Conservation (phyloP, 495 filamentous ascomycete genomes). For the Sabuloglossum arenarium region DNA sequence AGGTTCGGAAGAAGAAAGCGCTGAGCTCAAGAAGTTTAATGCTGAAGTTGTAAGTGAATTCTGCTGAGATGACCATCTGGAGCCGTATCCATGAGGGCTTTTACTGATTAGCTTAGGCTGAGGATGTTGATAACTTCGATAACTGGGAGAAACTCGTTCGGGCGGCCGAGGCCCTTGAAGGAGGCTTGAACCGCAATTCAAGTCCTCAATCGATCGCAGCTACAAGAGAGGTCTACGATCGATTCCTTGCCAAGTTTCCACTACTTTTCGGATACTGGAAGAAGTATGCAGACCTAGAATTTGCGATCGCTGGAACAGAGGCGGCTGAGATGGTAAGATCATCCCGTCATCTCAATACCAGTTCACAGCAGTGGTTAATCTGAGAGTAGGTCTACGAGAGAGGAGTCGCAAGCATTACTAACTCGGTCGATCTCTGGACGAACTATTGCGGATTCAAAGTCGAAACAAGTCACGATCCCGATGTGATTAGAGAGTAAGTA, state of each 20-base stretch:
- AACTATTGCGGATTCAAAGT: constrained; percentile 96
- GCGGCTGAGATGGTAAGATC: constrained; percentile 81
- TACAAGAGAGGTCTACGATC: constrained; percentile 68
- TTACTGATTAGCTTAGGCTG: constrained; percentile 16
- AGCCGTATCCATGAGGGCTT: neutral
- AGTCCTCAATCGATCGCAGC: constrained; percentile 82
- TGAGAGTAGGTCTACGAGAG: constrained; percentile 66
- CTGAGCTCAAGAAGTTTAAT: constrained; percentile 60
- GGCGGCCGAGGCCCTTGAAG: constrained; percentile 65
- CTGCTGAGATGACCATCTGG: neutral
- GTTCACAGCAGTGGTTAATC: neutral
- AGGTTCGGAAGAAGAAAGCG: constrained; percentile 67
- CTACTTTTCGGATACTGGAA: constrained; percentile 98
- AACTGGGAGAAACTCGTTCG: constrained; percentile 86
- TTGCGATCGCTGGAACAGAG: constrained; percentile 89
- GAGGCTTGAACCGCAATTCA: constrained; percentile 88
- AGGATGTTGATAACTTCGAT: constrained; percentile 82
- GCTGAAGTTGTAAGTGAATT: constrained; percentile 49
- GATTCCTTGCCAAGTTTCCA: constrained; percentile 87
- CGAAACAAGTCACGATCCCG: constrained; percentile 83
- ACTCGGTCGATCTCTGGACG: constrained; percentile 88
- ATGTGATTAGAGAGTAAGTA: constrained; percentile 99
- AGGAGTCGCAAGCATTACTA: constrained; percentile 79
- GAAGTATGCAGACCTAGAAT: constrained; percentile 96
- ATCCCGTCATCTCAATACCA: neutral